These are phyloP conservation scores for Curvularia hawaiiensis DNA, from an alignment of 2,329 filamentous ascomycete genomes.

Conservation along the genomic window DNA sequence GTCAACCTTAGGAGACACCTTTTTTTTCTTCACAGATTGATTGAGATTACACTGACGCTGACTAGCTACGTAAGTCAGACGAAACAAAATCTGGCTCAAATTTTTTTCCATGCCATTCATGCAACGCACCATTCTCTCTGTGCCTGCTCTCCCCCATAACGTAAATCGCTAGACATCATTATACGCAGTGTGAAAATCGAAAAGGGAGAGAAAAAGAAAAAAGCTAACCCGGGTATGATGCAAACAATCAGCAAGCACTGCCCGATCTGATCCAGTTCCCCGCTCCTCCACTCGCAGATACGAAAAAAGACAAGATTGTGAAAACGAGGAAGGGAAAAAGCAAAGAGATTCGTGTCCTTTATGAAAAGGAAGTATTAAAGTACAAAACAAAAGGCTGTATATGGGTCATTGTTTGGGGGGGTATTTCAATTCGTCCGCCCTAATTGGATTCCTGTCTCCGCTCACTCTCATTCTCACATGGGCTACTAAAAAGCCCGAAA, in stretches of 20 bases:
- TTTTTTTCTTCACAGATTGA: no score
- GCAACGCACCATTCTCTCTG: neutral
- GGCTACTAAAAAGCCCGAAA: neutral
- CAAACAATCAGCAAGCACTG: slow-evolving; percentile 5
- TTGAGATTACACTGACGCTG: no score
- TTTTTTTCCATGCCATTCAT: no score
- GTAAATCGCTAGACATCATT: neutral
- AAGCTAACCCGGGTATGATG: slow-evolving; percentile 6
- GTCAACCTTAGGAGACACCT: no score
- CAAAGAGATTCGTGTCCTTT: slow-evolving; percentile 5
- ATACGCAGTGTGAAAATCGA: neutral
- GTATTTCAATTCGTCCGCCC: neutral
- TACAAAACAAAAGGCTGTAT: slow-evolving; percentile 3
- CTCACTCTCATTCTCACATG: neutral
- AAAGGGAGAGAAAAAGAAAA: no score
- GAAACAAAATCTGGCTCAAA: no score
- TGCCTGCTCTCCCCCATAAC: neutral
- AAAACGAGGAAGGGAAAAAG: neutral
- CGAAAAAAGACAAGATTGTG: neutral
- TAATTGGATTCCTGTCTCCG: neutral
- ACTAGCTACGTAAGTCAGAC: no score
- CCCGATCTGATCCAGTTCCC: neutral
- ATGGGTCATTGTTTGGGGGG: neutral
- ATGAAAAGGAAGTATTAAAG: slow-evolving; percentile 1
- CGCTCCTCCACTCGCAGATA: neutral